Evolutionary conservation across 345 rosid genomes (phyloP).

Genomic region (Cardamine occulta): DNA sequence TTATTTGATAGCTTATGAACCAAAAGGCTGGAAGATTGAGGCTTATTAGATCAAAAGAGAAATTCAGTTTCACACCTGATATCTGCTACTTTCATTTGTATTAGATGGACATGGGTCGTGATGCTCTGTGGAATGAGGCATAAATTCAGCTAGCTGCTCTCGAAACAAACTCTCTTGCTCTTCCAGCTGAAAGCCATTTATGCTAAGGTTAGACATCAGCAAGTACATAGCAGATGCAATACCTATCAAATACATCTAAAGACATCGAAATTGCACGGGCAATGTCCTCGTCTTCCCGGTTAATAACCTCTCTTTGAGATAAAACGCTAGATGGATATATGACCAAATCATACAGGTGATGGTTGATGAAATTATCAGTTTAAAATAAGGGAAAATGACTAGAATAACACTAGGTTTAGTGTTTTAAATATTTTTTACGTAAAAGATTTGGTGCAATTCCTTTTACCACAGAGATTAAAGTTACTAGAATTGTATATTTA

Average conservation of each 20-base stretch:
- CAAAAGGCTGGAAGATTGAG: slow-evolving; percentile 17
- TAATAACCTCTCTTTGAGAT: slow-evolving; percentile 45
- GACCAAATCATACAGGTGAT: not conserved
- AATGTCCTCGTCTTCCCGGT: slow-evolving; percentile 70
- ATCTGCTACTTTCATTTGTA: slow-evolving; percentile 38
- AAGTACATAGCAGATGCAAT: slow-evolving; percentile 22
- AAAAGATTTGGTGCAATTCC: no score
- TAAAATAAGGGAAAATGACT: no score
- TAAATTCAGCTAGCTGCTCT: slow-evolving; percentile 45
- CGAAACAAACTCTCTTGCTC: slow-evolving; percentile 59
- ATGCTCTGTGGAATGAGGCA: slow-evolving; percentile 36
- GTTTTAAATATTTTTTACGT: no score
- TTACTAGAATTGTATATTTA: no score
- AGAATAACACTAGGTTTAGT: no score
- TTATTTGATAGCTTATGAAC: not conserved
- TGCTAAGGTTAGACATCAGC: slow-evolving; percentile 36
- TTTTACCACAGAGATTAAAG: no score
- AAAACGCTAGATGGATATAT: slow-evolving; percentile 45
- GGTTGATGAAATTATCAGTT: not conserved
- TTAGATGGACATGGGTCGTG: slow-evolving; percentile 40
- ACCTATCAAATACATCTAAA: slow-evolving; percentile 79
- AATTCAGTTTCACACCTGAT: slow-evolving; percentile 47
- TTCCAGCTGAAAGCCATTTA: slow-evolving; percentile 59
- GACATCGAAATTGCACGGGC: slow-evolving; percentile 78
- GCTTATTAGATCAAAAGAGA: slow-evolving; percentile 13